phyloP scores from a whole-genome alignment of 805 yeast genomes.

The Komagataella ulmi region DNA sequence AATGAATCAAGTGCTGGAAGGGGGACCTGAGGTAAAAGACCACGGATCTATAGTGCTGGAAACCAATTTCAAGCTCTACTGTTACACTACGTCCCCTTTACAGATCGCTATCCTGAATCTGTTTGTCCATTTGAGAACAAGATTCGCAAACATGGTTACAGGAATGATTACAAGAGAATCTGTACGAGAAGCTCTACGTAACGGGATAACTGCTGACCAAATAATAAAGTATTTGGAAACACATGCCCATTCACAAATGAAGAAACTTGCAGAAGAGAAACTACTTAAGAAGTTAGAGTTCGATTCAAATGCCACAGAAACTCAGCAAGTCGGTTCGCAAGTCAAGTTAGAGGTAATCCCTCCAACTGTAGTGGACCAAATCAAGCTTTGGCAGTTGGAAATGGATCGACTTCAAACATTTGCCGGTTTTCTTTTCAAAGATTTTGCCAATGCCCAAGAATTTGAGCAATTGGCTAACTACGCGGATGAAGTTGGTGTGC shows the following conservation, averaged over 20 bases:
- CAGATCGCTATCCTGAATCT: conserved; percentile 87
- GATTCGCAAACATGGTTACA: conserved; percentile 86
- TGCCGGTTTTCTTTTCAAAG: conserved; percentile 80
- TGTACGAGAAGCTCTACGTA: conserved; percentile 65
- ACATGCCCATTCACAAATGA: conserved; percentile 92
- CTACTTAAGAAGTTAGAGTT: conserved; percentile 56
- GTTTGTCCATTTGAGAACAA: conserved; percentile 72
- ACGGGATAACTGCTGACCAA: conserved; percentile 93
- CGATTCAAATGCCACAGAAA: conserved; percentile 31
- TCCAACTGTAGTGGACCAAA: conserved; percentile 95
- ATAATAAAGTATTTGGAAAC: conserved; percentile 78
- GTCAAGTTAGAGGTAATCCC: conserved; percentile 59
- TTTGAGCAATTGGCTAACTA: conserved; percentile 59
- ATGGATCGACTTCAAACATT: conserved; percentile 80
- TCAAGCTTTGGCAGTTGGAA: conserved; percentile 92
- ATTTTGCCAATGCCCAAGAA: conserved; percentile 67
- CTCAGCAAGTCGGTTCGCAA: conserved; percentile 24
- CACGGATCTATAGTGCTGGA: conserved; percentile 76
- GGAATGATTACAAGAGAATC: conserved; percentile 92
- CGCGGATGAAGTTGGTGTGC: conserved; percentile 84
- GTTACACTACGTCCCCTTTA: conserved; percentile 86
- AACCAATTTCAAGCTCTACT: conserved; percentile 86
- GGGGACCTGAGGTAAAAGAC: conserved; percentile 10
- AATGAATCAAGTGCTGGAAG: conserved; percentile 36
- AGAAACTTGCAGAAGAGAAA: conserved; percentile 55